A percentile compares a stretch with the other conserved stretches of the same genome.
Conservation (phyloP, 108 stramenopile genomes). For the Nitzschia putrida region DNA sequence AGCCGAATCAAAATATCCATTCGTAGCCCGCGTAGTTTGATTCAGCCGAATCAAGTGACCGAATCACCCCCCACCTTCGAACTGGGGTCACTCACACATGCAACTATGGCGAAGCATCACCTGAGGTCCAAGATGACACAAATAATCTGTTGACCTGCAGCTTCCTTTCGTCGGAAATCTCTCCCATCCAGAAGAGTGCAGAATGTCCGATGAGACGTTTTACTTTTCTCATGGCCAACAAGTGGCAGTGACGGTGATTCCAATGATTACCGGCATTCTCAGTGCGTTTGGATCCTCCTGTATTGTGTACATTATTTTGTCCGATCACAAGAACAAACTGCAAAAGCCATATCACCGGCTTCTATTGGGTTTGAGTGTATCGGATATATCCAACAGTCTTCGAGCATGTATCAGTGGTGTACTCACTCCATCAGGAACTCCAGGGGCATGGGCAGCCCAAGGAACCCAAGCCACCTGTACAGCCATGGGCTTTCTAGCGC, state of each 20-base stretch:
- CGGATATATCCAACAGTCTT: slow-evolving; percentile 10
- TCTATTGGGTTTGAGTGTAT: slow-evolving; percentile 26
- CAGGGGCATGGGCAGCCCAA: neutral
- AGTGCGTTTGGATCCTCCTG: slow-evolving; percentile 4
- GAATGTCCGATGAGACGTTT: too few species aligned
- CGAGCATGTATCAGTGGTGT: slow-evolving; percentile 8
- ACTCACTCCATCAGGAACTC: slow-evolving; percentile 15
- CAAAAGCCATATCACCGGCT: slow-evolving; percentile 31
- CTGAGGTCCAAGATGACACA: too few species aligned
- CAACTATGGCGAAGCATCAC: too few species aligned
- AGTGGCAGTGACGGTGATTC: neutral
- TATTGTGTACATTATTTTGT: slow-evolving; percentile 18
- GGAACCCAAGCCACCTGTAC: slow-evolving; percentile 33
- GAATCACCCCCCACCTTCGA: too few species aligned
- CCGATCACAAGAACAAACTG: slow-evolving; percentile 10
- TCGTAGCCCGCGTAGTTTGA: too few species aligned
- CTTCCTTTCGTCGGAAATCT: too few species aligned
- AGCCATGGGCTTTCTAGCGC: slow-evolving; percentile 16
- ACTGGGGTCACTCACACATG: too few species aligned
- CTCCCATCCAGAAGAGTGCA: too few species aligned
- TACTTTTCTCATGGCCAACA: slow-evolving; percentile 2
- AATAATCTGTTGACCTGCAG: too few species aligned
- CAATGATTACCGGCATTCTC: neutral
- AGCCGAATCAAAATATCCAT: too few species aligned
- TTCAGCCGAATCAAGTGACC: too few species aligned